Evolutionary conservation across 257 asterid species (phyloP), one percentile per base, ranked within the genome.

Genomic region (Datura wrightii): DNA sequence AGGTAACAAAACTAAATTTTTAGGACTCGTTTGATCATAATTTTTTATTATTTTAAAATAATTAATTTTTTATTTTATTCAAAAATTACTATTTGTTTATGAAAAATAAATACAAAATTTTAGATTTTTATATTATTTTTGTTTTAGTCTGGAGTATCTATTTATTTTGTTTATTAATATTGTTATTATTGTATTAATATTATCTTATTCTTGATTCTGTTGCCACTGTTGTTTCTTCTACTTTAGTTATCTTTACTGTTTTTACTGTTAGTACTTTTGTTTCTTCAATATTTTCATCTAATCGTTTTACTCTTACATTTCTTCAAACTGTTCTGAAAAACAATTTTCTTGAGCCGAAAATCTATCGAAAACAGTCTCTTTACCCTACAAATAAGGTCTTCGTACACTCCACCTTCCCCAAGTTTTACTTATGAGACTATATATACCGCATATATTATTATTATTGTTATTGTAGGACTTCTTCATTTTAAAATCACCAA

Each of bases 1-100:
- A 95, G 98, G 98, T 95, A 71, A 0, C 0, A 19, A 71, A 70
- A 70, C 4, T 0, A 70, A 41, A 41, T 2, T 39, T 2, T 15
- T 14, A 14, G 0, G 15, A 3, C 0, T 10, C 15, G 55, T 52
- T 52, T 52, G 15, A 13, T 50, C n/a, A n/a, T n/a, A n/a, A n/a
- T n/a, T n/a, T n/a, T n/a, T n/a, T n/a, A n/a, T n/a, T n/a, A 39
- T 39, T 39, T 39, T 39, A 2, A 2, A 39, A 39, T 24, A 24
- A 39, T 0, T 39, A 39, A 39, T 39, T 39, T 39, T 39, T 39
- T 39, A 0, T 1, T 39, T 39, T 39, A 39, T 39, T 39, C 3
- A 39, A 39, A 2, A 39, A 39, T 39, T 39, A 39, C 0, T 39
- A 4, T 39, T 24, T 24, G 31, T 24, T 24, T 24, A 24, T 24